Base-by-base conservation (phyloP, 148 eudicot genomes). In the Chenopodium suecicum region DNA sequence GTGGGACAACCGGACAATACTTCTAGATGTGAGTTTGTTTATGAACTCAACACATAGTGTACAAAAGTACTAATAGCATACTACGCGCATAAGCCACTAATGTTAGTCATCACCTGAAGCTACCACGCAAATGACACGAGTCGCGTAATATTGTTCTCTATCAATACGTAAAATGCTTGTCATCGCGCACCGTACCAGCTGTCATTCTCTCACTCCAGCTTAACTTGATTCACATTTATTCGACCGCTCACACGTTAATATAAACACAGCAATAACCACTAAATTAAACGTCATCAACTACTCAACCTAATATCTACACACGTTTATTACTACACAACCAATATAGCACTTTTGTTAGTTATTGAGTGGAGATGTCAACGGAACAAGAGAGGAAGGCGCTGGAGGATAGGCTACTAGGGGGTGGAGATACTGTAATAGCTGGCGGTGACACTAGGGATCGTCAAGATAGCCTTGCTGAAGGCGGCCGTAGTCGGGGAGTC, bases 301-400 rank as follows among this genome's bases (percentile, higher is more conserved):
- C 14, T 58, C 23, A 58, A 58, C 63, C 20, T 58, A 58, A 14
- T 52, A 52, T 14, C 7, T 6, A 37, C 44, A 5, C 7, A 37
- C 44, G 8, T 41, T 4, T 41, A 41, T 4, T 41, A 41, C 44
- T 6, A 41, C 44, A 5, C 44, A 41, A 41, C 44, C 44, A 41
- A 41, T 5, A 41, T 41, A 41, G 44, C 44, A 41, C 54, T 12
- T 12, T 50, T 50, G 22, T 58, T 56, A 64, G 37, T 64, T 23
- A 1, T 10, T 23, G 4, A 34, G 11, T 9, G 50, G 41, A 19
- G 54, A 41, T 44, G 52, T 41, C 47, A 37, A 44, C 25, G 2
- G 75, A 72, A 22, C 54, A 46, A 72, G 27, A 72, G 17, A 72
- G 54, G 54, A 69, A 32, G 32, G 75, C n/a, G 75, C 19, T 72